These are phyloP conservation scores for Cercospora berteroae DNA, from an alignment of 2,329 filamentous ascomycete species.

Conservation along the genomic window DNA sequence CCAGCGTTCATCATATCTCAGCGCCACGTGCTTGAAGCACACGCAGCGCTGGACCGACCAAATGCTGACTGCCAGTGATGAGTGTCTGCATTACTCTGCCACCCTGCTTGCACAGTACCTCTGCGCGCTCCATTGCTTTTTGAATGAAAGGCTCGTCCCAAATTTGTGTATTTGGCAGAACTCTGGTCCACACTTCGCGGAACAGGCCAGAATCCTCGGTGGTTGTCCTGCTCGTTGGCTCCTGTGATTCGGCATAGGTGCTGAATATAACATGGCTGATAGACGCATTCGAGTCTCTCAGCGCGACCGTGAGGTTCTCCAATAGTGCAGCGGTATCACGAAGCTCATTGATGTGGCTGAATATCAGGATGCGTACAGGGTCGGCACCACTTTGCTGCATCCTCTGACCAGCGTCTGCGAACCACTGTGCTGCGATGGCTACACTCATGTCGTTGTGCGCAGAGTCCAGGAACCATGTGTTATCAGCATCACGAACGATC, in stretches of 20 bases:
- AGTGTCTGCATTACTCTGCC: slow-evolving; percentile 10
- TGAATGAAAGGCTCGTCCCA: slow-evolving; percentile 22
- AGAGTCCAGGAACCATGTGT: slow-evolving; percentile 44
- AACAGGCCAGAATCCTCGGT: slow-evolving; percentile 6
- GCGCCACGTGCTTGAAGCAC: neutral
- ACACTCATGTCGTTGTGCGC: slow-evolving; percentile 48
- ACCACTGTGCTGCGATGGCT: slow-evolving; percentile 41
- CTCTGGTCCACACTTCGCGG: slow-evolving; percentile 7
- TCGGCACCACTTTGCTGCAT: neutral
- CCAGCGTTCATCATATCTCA: neutral
- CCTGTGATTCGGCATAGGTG: slow-evolving; percentile 24
- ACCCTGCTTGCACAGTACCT: neutral
- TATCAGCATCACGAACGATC: slow-evolving; percentile 13
- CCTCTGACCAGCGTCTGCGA: slow-evolving; percentile 25
- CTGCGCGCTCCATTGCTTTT: slow-evolving; percentile 16
- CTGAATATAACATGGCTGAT: slow-evolving; percentile 31
- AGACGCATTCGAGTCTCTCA: slow-evolving; percentile 12
- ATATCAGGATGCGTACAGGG: slow-evolving; percentile 23
- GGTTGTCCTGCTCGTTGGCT: neutral
- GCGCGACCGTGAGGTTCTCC: slow-evolving; percentile 17
- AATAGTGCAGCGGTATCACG: slow-evolving; percentile 25
- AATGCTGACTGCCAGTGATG: slow-evolving; percentile 25
- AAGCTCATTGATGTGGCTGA: slow-evolving; percentile 32
- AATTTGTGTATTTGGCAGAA: slow-evolving; percentile 1
- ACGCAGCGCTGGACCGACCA: slow-evolving; percentile 21